Evolutionary conservation across 306 rosid genomes (phyloP), one percentile per base, ranked within the genome.

Genomic region (Mimosa bimucronata): DNA sequence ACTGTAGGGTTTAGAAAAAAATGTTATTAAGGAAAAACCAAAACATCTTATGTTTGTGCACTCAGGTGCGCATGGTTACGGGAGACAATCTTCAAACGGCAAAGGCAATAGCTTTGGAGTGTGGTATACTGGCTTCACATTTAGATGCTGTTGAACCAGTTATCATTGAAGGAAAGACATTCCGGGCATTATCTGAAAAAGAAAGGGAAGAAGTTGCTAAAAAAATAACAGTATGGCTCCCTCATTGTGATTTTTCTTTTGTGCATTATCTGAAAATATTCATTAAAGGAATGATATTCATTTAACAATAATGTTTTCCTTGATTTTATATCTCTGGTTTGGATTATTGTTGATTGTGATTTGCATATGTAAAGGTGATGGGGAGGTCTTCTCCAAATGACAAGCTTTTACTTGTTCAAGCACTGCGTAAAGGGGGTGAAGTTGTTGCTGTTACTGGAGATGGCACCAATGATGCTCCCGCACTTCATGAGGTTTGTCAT

Each of bases 401-500:
- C 88, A 95, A 95, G 91, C 90, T 95, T 78, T 87, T 95, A 88
- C 98, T 95, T 58, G 98, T 95, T 75, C 98, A 92, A 95, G 98
- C 98, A 66, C 85, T 95, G 72, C 92, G 98, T 77, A 92, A 89
- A 86, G 85, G 86, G 13, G 98, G 98, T 76, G 94, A 95, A 11
- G 98, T 95, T 73, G 98, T 95, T 76, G 98, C 98, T 75, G 98
- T 95, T 58, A 92, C 98, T n/a, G 98, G 98, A 82, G 98, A 95
- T 86, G 98, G 98, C 77, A 95, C 98, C 75, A 95, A 95, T 84
- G 98, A 95, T 81, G 98, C 98, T 80, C 98, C 98, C 60, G 98
- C 98, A 19, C 98, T 95, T 74, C 97, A 92, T 9, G 98, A 95
- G 98, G 98, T 95, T 77, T 83, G 92, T 88, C 76, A 74, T 82